Base-by-base conservation (phyloP, 2,329 filamentous ascomycete genomes). In the Lasiodiplodia sp. region DNA sequence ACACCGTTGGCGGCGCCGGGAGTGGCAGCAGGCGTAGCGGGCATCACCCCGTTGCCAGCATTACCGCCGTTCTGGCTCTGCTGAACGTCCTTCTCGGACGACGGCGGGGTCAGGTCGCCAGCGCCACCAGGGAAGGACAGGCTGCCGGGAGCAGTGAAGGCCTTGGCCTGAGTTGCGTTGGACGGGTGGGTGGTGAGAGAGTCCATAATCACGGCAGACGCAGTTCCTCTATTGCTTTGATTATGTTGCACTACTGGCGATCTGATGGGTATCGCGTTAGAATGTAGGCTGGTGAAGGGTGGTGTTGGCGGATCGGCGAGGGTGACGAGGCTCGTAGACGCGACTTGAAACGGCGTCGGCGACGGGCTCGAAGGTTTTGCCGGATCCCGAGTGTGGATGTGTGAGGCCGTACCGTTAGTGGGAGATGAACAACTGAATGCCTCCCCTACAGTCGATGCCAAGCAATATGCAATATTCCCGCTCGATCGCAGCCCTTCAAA, bases 341-440 rank as follows among this genome's bases (percentile, higher is more conserved):
- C 62, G 44, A 63, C 31, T 60, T 23, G 31, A 40, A 14, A 63
- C 44, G 51, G 38, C 38, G 58, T 64, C 60, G 68, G 37, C 37
- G 56, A 68, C 60, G 53, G 40, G 40, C 64, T 38, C 44, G 62
- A 66, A 37, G 38, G 12, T 40, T 55, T 64, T 64, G 60, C 60
- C 60, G 60, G 67, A 69, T 60, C 60, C 44, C 28, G 69, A 72
- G 69, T 38, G 64, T 56, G 55, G 37, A 65, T 38, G 49, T 62
- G 64, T 25, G 63, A 73, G 71, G 72, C 74, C 83, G 81, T 86
- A 86, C 84, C 86, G 80, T 87, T 81, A 87, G 87, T 83, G 88
- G 92, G 93, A 97, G 94, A 97, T 92, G 85, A 93, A 97, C 94
- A 97, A 97, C 81, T 91, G 83, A 97, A 97, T 97, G 94, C 94